phyloP scores from a whole-genome alignment of 768 basidiomycete species.

The Leccinum boreale region DNA sequence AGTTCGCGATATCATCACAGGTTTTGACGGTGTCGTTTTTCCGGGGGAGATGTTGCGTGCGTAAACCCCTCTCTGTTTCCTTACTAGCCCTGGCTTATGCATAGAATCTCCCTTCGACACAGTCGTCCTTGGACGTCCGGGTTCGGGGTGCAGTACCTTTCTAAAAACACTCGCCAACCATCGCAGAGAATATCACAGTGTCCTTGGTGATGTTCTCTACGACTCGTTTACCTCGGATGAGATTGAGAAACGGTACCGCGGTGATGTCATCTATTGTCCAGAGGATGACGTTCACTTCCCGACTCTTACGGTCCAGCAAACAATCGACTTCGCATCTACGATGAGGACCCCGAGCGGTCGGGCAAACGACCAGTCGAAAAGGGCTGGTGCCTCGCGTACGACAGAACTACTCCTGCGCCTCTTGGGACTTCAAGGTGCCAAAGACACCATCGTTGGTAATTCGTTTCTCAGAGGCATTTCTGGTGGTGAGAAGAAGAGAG shows the following conservation, averaged over 20 bases:
- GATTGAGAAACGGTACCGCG: conserved; percentile 45
- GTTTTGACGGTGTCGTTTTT: conserved; percentile 61
- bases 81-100: background rate
- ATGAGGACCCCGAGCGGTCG: conserved; percentile 42
- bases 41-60: conserved; percentile 75
- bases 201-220: conserved; percentile 43
- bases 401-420: conserved; percentile 58
- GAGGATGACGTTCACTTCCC: conserved; percentile 16
- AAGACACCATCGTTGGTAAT: conserved; percentile 74
- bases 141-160: conserved; percentile 53
- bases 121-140: conserved; percentile 83
- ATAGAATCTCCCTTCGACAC: background rate
- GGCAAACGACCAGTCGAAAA: conserved; percentile 15
- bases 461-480: conserved; percentile 71
- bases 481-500: conserved; percentile 79
- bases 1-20: conserved; percentile 48
- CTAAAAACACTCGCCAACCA: conserved; percentile 52
- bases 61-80: conserved; percentile 25
- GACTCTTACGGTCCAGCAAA: conserved; percentile 44
- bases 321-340: conserved; percentile 50
- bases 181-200: conserved; percentile 37
- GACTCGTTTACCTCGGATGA: conserved; percentile 43
- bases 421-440: conserved; percentile 73
- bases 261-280: conserved; percentile 44
- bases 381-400: conserved; percentile 22